Conservation (phyloP, 306 rosid genomes). For the Begonia masoniana region DNA sequence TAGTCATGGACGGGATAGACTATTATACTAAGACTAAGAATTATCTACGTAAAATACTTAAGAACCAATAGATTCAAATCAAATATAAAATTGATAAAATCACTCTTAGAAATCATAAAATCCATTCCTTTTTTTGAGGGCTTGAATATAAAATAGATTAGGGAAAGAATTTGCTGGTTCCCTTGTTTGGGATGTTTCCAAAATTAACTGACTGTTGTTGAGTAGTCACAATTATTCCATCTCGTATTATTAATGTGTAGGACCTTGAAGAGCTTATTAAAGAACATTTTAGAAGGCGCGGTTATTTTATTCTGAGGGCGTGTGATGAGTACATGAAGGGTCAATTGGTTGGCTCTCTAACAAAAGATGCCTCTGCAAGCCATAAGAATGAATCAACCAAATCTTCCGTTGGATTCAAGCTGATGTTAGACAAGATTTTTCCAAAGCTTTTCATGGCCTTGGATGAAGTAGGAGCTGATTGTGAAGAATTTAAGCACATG, state of each 20-base stretch:
- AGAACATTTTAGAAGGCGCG: slow-evolving; percentile 81
- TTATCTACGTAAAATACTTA: too few relatives aligned
- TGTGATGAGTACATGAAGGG: slow-evolving; percentile 93
- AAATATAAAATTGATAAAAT: too few relatives aligned
- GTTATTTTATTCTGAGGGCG: slow-evolving; percentile 86
- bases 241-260: slow-evolving; percentile 14
- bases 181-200: too few relatives aligned
- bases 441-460: slow-evolving; percentile 69
- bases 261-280: slow-evolving; percentile 67
- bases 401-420: slow-evolving; percentile 86
- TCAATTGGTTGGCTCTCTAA: slow-evolving; percentile 63
- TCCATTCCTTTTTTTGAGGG: too few relatives aligned
- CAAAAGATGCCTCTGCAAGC: slow-evolving; percentile 50
- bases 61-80: too few relatives aligned
- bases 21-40: too few relatives aligned
- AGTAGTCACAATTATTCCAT: too few relatives aligned
- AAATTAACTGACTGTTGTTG: too few relatives aligned
- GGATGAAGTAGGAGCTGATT: slow-evolving; percentile 64
- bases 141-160: too few relatives aligned
- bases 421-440: slow-evolving; percentile 79
- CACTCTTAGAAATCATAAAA: too few relatives aligned
- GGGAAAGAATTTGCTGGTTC: too few relatives aligned
- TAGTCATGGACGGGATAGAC: too few relatives aligned
- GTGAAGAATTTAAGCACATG: slow-evolving; percentile 71
- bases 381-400: slow-evolving; percentile 35